Percentiles rank a stretch among this genome's conserved stretches.
Evolutionary conservation across 164 flowering plant genomes (phyloP).

Genomic region (Buxus sempervirens): DNA sequence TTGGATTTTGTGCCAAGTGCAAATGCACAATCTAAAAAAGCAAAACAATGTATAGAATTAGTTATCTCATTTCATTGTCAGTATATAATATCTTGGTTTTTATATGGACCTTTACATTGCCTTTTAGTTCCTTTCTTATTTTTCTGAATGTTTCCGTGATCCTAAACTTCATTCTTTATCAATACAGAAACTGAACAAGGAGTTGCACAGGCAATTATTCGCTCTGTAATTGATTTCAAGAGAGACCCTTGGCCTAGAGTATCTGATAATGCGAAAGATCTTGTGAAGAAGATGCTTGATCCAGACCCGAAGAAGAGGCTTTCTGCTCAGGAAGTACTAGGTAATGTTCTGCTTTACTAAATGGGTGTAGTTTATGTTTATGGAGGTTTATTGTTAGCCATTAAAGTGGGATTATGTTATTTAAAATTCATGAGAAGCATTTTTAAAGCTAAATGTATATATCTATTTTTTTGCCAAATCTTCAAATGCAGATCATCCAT

Average conservation of each 20-base stretch:
- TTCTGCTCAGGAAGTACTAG: conserved; percentile 85
- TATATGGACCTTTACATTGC: too few species aligned
- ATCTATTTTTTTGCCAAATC: background rate
- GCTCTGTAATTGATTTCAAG: conserved; percentile 73
- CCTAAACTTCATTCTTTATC: background rate
- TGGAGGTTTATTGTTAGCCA: background rate
- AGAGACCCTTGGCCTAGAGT: conserved; percentile 97
- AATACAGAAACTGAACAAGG: conserved; percentile 94
- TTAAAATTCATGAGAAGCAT: background rate
- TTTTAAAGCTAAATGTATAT: background rate
- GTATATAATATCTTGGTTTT: too few species aligned
- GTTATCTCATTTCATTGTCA: too few species aligned
- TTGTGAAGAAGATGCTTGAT: conserved; percentile 85
- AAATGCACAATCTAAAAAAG: background rate
- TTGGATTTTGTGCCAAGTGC: background rate
- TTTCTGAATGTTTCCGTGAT: too few species aligned
- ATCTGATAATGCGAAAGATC: conserved; percentile 90
- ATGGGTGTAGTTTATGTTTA: background rate
- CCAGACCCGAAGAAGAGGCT: conserved; percentile 76
- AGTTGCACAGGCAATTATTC: conserved; percentile 91
- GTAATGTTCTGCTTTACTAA: conserved; percentile 32
- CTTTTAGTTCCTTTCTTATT: too few species aligned
- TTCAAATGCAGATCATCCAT: conserved; percentile 73
- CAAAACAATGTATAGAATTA: too few species aligned
- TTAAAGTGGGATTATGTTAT: background rate